phyloP scores from a whole-genome alignment of 1,139 yeast species.

The Scheffersomyces illinoinensis region DNA sequence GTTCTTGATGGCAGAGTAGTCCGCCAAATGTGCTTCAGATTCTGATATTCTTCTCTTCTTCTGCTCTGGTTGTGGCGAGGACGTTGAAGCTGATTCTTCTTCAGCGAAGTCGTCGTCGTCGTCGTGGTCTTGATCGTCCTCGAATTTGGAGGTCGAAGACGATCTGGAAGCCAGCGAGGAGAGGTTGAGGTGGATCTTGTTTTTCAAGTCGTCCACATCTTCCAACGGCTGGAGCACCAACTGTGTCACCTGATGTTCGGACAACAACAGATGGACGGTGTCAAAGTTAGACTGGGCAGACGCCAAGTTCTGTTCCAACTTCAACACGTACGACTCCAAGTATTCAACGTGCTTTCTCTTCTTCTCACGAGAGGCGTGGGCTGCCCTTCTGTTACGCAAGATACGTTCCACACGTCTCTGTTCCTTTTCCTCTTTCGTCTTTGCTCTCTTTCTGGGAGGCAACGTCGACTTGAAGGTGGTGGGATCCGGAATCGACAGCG shows the following conservation, averaged over 20 bases:
- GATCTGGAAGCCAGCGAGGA: constrained; percentile 12
- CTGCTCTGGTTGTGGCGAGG: background rate
- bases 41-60: background rate
- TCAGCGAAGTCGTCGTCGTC: constrained; percentile 12
- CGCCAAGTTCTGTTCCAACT: constrained; percentile 43
- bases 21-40: background rate
- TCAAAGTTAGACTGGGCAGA: constrained; percentile 26
- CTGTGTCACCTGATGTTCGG: constrained; percentile 14
- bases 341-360: constrained; percentile 90
- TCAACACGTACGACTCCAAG: constrained; percentile 64
- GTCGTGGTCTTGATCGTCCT: constrained; percentile 18
- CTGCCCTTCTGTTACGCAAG: constrained; percentile 92
- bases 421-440: constrained; percentile 95
- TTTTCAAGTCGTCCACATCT: constrained; percentile 33
- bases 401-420: constrained; percentile 93
- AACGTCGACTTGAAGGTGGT: constrained; percentile 47
- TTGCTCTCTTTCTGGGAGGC: constrained; percentile 96
- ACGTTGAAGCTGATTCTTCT: constrained; percentile 2
- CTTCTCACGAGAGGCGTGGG: constrained; percentile 96
- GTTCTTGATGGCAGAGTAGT: background rate
- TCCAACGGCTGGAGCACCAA: constrained; percentile 17
- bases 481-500: background rate
- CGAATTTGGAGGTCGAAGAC: constrained; percentile 7
- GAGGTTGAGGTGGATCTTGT: constrained; percentile 33
- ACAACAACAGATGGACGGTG: constrained; percentile 13